Evolutionary conservation across 208 protist species (phyloP), one percentile per base, ranked within the genome.

Genomic region (Leishmania martiniquensis): DNA sequence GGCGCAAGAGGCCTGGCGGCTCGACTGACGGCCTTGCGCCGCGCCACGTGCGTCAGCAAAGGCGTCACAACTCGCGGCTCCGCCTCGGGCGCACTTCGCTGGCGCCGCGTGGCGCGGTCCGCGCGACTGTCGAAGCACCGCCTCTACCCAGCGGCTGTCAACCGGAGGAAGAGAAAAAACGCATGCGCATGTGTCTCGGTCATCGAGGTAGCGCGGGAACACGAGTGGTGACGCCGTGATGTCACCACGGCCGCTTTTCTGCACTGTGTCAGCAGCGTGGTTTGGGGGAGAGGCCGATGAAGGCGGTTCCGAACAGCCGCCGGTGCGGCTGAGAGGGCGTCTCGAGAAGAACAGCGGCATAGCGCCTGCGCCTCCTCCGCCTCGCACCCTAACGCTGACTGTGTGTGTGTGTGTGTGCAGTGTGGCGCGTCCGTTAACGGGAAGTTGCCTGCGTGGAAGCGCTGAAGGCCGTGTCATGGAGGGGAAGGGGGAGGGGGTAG

Each of bases 291-390:
- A 51, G 44, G 67, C 15, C 67, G 15, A 44, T 44, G 67, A n/a
- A 20, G 37, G 29, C n/a, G 29, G n/a, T 37, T 72, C 29, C 29
- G 47, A 20, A 17, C 65, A 42, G 42, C 39, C 10, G 65, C 65
- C 10, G 44, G 25, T 15, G 32, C 44, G 32, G 67, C 17, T 54
- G 42, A 22, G 47, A 10, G 47, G 29, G 20, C 12, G 54, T 15
- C 22, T 42, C 15, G 51, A 45, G 34, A 75, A 75, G 71, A 75
- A 65, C 13, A 75, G 71, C 44, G 71, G 71, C 71, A 75, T 75
- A 4, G n/a, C 32, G n/a, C n/a, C n/a, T n/a, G n/a, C n/a, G n/a
- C n/a, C n/a, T n/a, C n/a, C n/a, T n/a, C n/a, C n/a, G n/a, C n/a
- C n/a, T n/a, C n/a, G n/a, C n/a, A n/a, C n/a, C n/a, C n/a, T n/a